phyloP scores from a whole-genome alignment of 2,329 filamentous ascomycete genomes.

The Trichophyton equinum region DNA sequence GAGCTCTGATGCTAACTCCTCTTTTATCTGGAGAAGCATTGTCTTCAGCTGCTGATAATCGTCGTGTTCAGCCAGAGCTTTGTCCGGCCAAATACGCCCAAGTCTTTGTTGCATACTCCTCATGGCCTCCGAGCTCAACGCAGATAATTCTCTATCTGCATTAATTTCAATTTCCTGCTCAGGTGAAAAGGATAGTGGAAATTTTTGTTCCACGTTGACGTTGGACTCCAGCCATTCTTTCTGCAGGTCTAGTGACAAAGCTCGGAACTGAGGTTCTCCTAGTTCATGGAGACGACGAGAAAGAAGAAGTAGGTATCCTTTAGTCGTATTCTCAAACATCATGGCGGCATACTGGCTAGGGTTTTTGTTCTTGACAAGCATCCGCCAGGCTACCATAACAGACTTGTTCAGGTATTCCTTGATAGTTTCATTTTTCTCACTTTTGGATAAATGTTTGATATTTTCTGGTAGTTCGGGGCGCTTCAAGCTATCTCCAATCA shows the following conservation, averaged over 20 bases:
- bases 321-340: constrained; percentile 7
- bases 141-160: constrained; percentile 1
- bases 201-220: background rate
- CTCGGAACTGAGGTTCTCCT: constrained; percentile 7
- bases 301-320: constrained; percentile 5
- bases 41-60: constrained; percentile 11
- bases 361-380: constrained; percentile 8
- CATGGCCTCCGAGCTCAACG: constrained; percentile 8
- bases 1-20: constrained; percentile 6
- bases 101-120: constrained; percentile 2
- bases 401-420: constrained; percentile 3
- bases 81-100: constrained; percentile 10
- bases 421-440: background rate
- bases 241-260: constrained; percentile 5
- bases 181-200: constrained; percentile 6
- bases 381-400: constrained; percentile 11
- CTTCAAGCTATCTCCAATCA: background rate
- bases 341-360: constrained; percentile 7
- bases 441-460: constrained; percentile 1
- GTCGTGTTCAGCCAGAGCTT: constrained; percentile 8
- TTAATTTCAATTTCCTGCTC: constrained; percentile 6
- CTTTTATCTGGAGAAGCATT: constrained; percentile 5
- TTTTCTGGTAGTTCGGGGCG: constrained; percentile 11
- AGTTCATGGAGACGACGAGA: constrained; percentile 8
- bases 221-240: constrained; percentile 2